Base-by-base conservation (phyloP, 2,329 filamentous ascomycete genomes). In the Emergomyces orientalis region DNA sequence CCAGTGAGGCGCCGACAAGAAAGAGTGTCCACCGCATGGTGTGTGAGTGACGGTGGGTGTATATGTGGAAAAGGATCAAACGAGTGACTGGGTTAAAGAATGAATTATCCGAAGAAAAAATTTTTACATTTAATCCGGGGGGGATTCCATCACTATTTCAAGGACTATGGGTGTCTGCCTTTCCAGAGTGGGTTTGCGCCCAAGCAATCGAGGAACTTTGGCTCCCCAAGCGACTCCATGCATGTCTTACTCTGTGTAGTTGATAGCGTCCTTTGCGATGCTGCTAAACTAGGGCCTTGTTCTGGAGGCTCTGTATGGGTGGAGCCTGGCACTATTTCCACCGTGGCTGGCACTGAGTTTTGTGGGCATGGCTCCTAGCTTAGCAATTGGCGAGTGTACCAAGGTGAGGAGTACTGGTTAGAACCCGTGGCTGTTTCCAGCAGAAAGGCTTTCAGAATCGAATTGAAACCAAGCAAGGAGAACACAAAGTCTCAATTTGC, bases 191-290 rank as follows among this genome's bases (percentile, higher is more conserved):
- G n/a, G 32, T 57, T 41, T 57, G 13, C 13, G n/a, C 34, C 34
- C 13, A 34, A 3, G 34, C 6, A 41, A n/a, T 56, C 54, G 34
- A 19, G 32, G 54, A 25, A n/a, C 54, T 11, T 57, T n/a, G 25
- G 54, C 54, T 41, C 52, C 52, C 8, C 3, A 57, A 57, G 54
- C 54, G 34, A 41, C 22, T 17, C 54, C 32, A 57, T 57, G 34
- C 54, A 57, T 57, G 54, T 57, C 54, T 57, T 57, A n/a, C n/a
- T n/a, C n/a, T n/a, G n/a, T n/a, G n/a, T n/a, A 57, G 54, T 37
- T 39, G 54, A 37, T 57, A 27, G 54, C 54, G 34, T 34, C 34
- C n/a, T 41, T 41, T 39, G 7, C 22, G 5, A 41, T 14, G 22
- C 4, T 41, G 54, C 54, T 56, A 56, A 56, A 56, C 13, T 55